A percentile compares a stretch with the other conserved stretches of the same genome.
Evolutionary conservation across 1,139 yeast species (phyloP).

Genomic region (Zygosaccharomyces sapae): DNA sequence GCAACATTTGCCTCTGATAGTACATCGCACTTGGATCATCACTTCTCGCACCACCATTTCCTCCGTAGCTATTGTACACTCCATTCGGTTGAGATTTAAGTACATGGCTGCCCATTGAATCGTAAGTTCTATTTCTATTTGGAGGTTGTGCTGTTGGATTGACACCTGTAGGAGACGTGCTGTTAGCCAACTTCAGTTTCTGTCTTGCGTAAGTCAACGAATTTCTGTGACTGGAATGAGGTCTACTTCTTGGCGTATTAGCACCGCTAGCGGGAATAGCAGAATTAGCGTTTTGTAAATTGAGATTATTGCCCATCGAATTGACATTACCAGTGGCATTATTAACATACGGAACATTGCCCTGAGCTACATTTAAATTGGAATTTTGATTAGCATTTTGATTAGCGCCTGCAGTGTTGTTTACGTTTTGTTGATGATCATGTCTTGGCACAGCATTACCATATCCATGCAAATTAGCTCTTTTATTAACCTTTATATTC

Average conservation of each 20-base stretch:
- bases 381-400: slow-evolving; percentile 5
- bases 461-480: slow-evolving; percentile 88
- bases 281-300: background rate
- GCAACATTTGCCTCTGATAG: slow-evolving; percentile 15
- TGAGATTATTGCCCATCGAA: background rate
- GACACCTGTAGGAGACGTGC: slow-evolving; percentile 9
- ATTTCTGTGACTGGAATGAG: slow-evolving; percentile 12
- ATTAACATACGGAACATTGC: slow-evolving; percentile 2
- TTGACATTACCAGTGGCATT: background rate
- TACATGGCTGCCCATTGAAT: slow-evolving; percentile 18
- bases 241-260: slow-evolving; percentile 10
- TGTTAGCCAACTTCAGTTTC: slow-evolving; percentile 12
- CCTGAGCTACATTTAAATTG: slow-evolving; percentile 5
- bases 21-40: slow-evolving; percentile 12
- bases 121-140: slow-evolving; percentile 15
- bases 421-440: slow-evolving; percentile 13
- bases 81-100: slow-evolving; percentile 8
- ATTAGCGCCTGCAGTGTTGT: slow-evolving; percentile 3
- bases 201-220: slow-evolving; percentile 15
- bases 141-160: slow-evolving; percentile 14
- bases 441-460: slow-evolving; percentile 34
- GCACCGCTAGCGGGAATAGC: background rate
- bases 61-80: slow-evolving; percentile 8
- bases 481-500: slow-evolving; percentile 77
- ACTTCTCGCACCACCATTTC: slow-evolving; percentile 5